Evolutionary conservation across 768 basidiomycete genomes (phyloP).

Genomic region (Pleurotus pulmonarius): DNA sequence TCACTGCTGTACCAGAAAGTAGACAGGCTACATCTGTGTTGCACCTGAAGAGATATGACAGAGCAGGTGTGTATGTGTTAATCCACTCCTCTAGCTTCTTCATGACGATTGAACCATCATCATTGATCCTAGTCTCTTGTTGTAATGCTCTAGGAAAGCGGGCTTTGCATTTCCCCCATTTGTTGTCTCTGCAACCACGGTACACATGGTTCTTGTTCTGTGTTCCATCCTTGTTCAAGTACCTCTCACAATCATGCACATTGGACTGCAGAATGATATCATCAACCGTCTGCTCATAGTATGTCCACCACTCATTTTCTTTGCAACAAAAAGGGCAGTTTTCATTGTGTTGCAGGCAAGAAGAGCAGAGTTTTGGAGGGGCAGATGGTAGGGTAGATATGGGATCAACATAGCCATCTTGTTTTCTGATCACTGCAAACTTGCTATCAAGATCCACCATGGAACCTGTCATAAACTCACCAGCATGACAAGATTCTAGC

Average conservation of each 20-base stretch:
- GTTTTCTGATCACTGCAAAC: neutral
- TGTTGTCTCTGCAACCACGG: neutral
- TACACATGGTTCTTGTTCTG: constrained; percentile 7
- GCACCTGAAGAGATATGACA: constrained; percentile 24
- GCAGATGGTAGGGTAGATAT: constrained; percentile 17
- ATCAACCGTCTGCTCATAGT: constrained; percentile 19
- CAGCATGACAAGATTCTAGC: constrained; percentile 26
- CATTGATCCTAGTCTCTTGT: constrained; percentile 15
- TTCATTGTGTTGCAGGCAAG: constrained; percentile 7
- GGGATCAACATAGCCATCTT: constrained; percentile 17
- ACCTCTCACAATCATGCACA: constrained; percentile 20
- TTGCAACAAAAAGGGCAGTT: constrained; percentile 18
- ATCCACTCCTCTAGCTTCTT: constrained; percentile 26
- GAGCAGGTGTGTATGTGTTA: constrained; percentile 21
- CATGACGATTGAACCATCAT: constrained; percentile 18
- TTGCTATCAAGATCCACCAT: constrained; percentile 13
- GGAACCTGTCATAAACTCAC: constrained; percentile 24
- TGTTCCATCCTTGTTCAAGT: constrained; percentile 13
- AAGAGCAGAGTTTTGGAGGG: constrained; percentile 13
- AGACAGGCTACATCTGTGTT: constrained; percentile 30
- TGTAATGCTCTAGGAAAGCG: constrained; percentile 21
- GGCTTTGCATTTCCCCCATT: constrained; percentile 17
- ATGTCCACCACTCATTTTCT: constrained; percentile 11
- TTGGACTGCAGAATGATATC: constrained; percentile 24
- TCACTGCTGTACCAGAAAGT: constrained; percentile 28